Conservation (phyloP, 306 rosid genomes). For the Vigna mungo region DNA sequence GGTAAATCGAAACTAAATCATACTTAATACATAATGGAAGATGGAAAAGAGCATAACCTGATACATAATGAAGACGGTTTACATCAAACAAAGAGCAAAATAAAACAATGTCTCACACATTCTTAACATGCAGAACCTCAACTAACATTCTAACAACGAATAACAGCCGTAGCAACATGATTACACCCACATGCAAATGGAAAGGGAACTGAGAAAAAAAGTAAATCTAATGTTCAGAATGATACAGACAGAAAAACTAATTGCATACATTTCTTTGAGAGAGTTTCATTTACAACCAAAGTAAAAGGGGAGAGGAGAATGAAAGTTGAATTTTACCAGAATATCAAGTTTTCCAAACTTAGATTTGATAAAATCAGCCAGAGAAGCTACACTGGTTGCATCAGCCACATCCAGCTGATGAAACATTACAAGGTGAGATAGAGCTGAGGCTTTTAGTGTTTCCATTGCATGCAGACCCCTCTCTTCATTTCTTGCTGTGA, state of each 20-base stretch:
- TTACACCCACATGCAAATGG: background rate
- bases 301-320: background rate
- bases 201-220: background rate
- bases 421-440: conserved; percentile 43
- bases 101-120: no score
- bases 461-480: conserved; percentile 52
- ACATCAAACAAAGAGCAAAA: background rate
- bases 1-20: no score
- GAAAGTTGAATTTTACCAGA: conserved; percentile 41
- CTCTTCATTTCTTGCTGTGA: conserved; percentile 51
- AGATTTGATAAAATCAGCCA: conserved; percentile 45
- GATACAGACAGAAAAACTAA: background rate
- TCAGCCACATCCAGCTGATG: conserved; percentile 55
- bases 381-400: conserved; percentile 47
- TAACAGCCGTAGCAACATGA: background rate
- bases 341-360: conserved; percentile 55
- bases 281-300: background rate
- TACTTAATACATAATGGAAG: no score
- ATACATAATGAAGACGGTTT: background rate
- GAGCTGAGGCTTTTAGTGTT: conserved; percentile 15
- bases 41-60: no score
- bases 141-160: background rate
- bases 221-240: background rate
- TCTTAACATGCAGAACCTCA: background rate
- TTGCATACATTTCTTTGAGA: background rate